Percentiles rank a stretch among this genome's conserved stretches.
Conservation (phyloP, 1,139 yeast species). For the Kodamaea plutei region DNA sequence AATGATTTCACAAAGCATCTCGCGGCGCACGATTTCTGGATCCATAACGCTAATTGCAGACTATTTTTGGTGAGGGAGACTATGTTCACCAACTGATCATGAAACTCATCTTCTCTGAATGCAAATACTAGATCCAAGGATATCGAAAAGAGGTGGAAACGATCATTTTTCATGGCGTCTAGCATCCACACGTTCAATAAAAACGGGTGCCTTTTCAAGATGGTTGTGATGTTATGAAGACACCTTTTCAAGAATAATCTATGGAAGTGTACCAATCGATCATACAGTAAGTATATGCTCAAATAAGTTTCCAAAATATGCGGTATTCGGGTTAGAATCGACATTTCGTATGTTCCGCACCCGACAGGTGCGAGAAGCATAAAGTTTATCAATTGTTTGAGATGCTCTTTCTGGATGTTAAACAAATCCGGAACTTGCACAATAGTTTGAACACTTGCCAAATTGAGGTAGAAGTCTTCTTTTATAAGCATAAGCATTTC, state of each 20-base stretch:
- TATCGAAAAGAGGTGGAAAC: too few species aligned
- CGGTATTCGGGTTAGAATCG: slow-evolving; percentile 1
- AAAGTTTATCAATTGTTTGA: slow-evolving; percentile 6
- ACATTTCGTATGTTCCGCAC: not conserved
- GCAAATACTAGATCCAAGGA: too few species aligned
- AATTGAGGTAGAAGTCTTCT: slow-evolving; percentile 7
- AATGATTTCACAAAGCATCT: too few species aligned
- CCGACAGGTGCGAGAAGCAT: slow-evolving; percentile 1
- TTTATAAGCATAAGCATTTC: slow-evolving; percentile 1
- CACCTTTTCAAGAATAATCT: slow-evolving; percentile 3
- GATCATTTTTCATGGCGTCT: too few species aligned
- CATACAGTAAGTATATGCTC: slow-evolving; percentile 1
- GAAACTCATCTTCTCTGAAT: too few species aligned
- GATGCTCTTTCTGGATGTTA: slow-evolving; percentile 5
- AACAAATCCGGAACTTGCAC: slow-evolving; percentile 4
- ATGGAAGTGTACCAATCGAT: slow-evolving; percentile 3
- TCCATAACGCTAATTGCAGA: too few species aligned
- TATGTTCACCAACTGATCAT: too few species aligned
- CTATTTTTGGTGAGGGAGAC: too few species aligned
- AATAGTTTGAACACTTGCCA: slow-evolving; percentile 5
- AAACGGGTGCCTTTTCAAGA: slow-evolving; percentile 5
- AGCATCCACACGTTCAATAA: too few species aligned
- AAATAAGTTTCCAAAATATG: slow-evolving; percentile 4
- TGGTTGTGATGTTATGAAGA: not conserved
- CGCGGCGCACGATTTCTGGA: too few species aligned